A percentile compares a stretch with the other conserved stretches of the same genome.
Evolutionary conservation across 129 eudicot genomes (phyloP).

Genomic region (Helianthus annuus): HanXRQr2.0-SUNRISE NC_035437.2:172289750-172290249

Average conservation of each 20-base stretch:
- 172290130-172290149: too few species aligned
- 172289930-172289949: neutral
- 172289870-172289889: neutral
- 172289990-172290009: neutral
- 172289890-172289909: neutral
- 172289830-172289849: neutral
- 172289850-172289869: neutral
- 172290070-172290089: too few species aligned
- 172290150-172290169: too few species aligned
- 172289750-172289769: neutral
- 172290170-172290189: too few species aligned
- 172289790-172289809: slow-evolving; percentile 1
- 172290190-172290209: too few species aligned
- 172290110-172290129: too few species aligned
- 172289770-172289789: neutral
- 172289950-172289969: neutral
- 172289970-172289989: neutral
- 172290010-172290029: too few species aligned
- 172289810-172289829: slow-evolving; percentile 1
- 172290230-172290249: too few species aligned
- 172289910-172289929: neutral
- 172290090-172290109: too few species aligned
- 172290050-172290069: too few species aligned
- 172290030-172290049: too few species aligned
- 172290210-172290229: too few species aligned